Evolutionary conservation across 768 basidiomycete genomes (phyloP), one percentile per base, ranked within the genome.

Genomic region (Lactarius evosmus): DNA sequence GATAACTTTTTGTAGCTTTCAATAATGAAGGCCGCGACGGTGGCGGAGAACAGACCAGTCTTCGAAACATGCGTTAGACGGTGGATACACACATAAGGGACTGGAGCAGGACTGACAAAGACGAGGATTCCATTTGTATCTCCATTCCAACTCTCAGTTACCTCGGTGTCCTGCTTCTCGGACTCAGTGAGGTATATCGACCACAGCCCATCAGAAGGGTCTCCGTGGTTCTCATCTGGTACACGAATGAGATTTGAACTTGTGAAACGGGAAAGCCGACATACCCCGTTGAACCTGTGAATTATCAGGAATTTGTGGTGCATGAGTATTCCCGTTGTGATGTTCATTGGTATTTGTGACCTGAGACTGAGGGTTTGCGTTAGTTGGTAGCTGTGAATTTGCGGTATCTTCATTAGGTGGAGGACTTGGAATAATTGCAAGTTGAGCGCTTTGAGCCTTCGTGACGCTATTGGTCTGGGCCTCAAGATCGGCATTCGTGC

Each of bases 31-130:
- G 46, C 49, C 0, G 65, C 53, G 38, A 63, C 54, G 36, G 46
- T 51, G 6, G 66, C 63, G 16, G 66, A 65, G 36, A 65, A 66
- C 5, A 66, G 54, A 51, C 66, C 57, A 7, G 66, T 56, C 66
- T 66, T 46, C 19, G n/a, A 17, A 16, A 8, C 36, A 9, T 34
- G 34, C 33, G 7, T 46, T 16, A 58, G 34, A 7, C 1, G 17
- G 7, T 29, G 17, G 6, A 46, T 22, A 29, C 7, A 17, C 7
- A 19, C n/a, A 58, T 22, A 32, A 32, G 9, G 34, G 11, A 29
- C 27, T 7, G 27, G 22, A 25, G 16, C 2, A 25, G 16, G 25
- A 41, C 63, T 46, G 44, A 65, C 63, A 55, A 65, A 55, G 2
- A 60, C 49, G 9, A 65, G 27, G 22, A 65, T 56, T 3, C 59